phyloP scores from a whole-genome alignment of 1,139 yeast genomes.

The Taphrina flavorubra region DNA sequence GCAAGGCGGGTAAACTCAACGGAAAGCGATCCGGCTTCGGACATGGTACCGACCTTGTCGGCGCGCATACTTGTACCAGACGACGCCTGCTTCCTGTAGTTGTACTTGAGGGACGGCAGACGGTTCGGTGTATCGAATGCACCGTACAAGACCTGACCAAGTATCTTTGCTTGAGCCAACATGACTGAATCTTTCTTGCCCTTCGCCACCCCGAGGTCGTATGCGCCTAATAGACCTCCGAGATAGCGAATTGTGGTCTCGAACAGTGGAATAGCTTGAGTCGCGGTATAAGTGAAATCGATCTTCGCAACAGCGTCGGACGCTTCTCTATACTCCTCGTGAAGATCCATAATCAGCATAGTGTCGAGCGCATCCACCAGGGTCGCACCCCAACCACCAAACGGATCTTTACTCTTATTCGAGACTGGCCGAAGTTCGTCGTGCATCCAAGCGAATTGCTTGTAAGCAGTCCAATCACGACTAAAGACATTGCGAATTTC shows the following conservation, averaged over 20 bases:
- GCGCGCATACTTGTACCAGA: conserved; percentile 62
- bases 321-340: conserved; percentile 68
- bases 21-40: conserved; percentile 87
- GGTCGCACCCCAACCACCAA: conserved; percentile 90
- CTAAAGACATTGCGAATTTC: conserved; percentile 61
- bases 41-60: conserved; percentile 76
- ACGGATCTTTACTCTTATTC: conserved; percentile 69
- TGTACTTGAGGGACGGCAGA: conserved; percentile 56
- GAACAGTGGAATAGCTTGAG: conserved; percentile 69
- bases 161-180: conserved; percentile 76
- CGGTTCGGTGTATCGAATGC: conserved; percentile 49
- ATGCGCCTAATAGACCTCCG: conserved; percentile 87
- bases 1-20: conserved; percentile 86
- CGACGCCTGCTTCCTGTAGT: conserved; percentile 56
- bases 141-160: conserved; percentile 59
- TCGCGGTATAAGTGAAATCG: conserved; percentile 57
- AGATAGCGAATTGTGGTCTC: conserved; percentile 94
- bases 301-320: conserved; percentile 77
- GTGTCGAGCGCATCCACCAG: conserved; percentile 90
- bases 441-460: conserved; percentile 79
- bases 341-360: conserved; percentile 76
- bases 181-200: conserved; percentile 64
- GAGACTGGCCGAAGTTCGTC: conserved; percentile 70
- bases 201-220: conserved; percentile 60
- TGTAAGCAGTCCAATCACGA: conserved; percentile 77